A percentile compares a stretch with the other conserved stretches of the same genome.
Evolutionary conservation across 2,329 filamentous ascomycete genomes (phyloP).

Genomic region (Pseudogymnoascus pannorum): DNA sequence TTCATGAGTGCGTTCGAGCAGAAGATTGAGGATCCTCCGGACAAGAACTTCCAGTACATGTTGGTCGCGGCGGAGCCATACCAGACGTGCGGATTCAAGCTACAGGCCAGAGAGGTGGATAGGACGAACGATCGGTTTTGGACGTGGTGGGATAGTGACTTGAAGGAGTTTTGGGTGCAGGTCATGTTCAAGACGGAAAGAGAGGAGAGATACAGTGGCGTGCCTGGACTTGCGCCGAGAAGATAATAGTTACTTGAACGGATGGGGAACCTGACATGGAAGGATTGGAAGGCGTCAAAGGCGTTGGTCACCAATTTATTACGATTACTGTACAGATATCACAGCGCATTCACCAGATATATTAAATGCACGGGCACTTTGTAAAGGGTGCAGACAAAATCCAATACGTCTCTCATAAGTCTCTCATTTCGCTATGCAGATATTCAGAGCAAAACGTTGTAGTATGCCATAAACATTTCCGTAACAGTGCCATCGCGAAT

Average conservation of each 20-base stretch:
- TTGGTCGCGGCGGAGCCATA: conserved; percentile 95
- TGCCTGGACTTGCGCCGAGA: conserved; percentile 48
- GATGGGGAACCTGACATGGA: not conserved
- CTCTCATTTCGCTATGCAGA: conserved; percentile 6
- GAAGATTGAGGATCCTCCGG: conserved; percentile 82
- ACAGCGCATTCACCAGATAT: not conserved
- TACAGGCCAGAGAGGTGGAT: conserved; percentile 90
- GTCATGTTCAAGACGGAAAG: conserved; percentile 98
- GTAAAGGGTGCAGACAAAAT: not conserved
- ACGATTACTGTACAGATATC: conserved; percentile 3
- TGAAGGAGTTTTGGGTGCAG: conserved; percentile 96
- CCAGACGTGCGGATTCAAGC: conserved; percentile 94
- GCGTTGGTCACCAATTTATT: conserved; percentile 9
- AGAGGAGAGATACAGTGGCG: conserved; percentile 75
- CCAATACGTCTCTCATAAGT: not conserved
- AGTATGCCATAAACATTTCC: not conserved
- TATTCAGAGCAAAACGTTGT: not conserved
- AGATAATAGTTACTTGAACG: conserved; percentile 11
- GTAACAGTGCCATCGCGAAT: conserved; percentile 1
- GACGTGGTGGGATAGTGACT: conserved; percentile 90
- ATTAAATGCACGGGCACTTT: not conserved
- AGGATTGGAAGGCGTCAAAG: conserved; percentile 14
- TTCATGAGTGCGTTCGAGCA: conserved; percentile 99
- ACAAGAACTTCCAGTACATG: conserved; percentile 91
- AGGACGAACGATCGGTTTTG: conserved; percentile 82